These are phyloP conservation scores for Boletus tylopilopsis DNA, from an alignment of 768 basidiomycete genomes.

Conservation along the genomic window DNA sequence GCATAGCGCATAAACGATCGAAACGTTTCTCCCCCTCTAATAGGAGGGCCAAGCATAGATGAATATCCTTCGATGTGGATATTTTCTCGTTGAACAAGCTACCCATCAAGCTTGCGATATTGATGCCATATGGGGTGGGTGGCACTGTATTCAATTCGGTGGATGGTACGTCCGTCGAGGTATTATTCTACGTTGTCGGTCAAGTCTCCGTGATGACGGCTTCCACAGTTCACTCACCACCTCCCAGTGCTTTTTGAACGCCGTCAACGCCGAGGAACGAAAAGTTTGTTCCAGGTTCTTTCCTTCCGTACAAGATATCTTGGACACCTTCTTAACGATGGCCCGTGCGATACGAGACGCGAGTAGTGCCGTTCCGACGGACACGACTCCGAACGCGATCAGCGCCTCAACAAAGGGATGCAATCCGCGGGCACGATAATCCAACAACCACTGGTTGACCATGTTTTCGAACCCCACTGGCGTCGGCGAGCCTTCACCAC, in stretches of 20 bases:
- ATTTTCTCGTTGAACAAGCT: slow-evolving; percentile 29
- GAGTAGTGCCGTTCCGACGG: slow-evolving; percentile 9
- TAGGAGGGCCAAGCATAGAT: slow-evolving; percentile 28
- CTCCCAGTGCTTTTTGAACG: slow-evolving; percentile 16
- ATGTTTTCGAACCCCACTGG: slow-evolving; percentile 11
- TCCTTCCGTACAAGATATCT: slow-evolving; percentile 10
- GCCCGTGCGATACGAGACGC: slow-evolving; percentile 16
- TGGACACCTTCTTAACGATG: slow-evolving; percentile 3
- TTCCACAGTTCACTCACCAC: slow-evolving; percentile 9
- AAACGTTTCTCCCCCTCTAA: slow-evolving; percentile 18
- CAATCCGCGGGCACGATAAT: slow-evolving; percentile 18
- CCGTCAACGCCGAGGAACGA: slow-evolving; percentile 11
- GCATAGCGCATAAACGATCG: slow-evolving; percentile 33
- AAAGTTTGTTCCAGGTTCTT: slow-evolving; percentile 8
- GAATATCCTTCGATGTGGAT: slow-evolving; percentile 23
- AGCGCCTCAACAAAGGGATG: slow-evolving; percentile 15
- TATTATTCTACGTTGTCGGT: neutral
- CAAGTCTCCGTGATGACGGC: neutral
- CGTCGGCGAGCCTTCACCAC: neutral
- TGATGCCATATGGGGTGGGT: slow-evolving; percentile 18
- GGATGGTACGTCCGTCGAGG: slow-evolving; percentile 2
- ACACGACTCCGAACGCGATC: slow-evolving; percentile 13
- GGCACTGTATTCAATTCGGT: neutral
- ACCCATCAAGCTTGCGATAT: slow-evolving; percentile 32
- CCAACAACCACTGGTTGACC: slow-evolving; percentile 19